These are phyloP conservation scores for Penicillium sclerotiorum DNA, from an alignment of 2,329 filamentous ascomycete species.

Conservation along the genomic window DNA sequence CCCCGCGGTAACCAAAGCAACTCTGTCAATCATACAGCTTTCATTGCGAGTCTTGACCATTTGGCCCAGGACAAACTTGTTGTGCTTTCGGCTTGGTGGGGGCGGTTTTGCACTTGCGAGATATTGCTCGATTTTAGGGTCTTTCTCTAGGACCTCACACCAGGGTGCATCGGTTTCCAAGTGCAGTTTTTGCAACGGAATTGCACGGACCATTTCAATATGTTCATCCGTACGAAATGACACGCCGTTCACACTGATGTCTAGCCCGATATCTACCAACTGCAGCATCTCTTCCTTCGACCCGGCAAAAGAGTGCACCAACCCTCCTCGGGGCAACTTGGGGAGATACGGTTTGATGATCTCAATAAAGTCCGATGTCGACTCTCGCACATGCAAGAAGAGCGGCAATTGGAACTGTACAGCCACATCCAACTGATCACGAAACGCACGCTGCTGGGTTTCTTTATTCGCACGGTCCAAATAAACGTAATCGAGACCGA, in stretches of 20 bases:
- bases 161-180: conserved; percentile 55
- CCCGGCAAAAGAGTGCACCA: conserved; percentile 90
- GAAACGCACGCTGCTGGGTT: conserved; percentile 45
- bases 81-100: conserved; percentile 51
- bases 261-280: conserved; percentile 42
- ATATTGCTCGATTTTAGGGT: conserved; percentile 46
- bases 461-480: conserved; percentile 48
- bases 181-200: conserved; percentile 48
- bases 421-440: conserved; percentile 46
- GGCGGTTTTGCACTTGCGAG: conserved; percentile 42
- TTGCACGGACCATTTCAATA: conserved; percentile 46
- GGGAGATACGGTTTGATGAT: conserved; percentile 46
- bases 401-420: conserved; percentile 37
- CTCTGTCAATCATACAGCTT: conserved; percentile 52
- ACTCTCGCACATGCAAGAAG: conserved; percentile 42
- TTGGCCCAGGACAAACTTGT: conserved; percentile 49
- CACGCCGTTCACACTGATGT: conserved; percentile 55
- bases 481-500: conserved; percentile 54
- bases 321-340: conserved; percentile 53
- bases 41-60: conserved; percentile 56
- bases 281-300: conserved; percentile 54
- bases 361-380: conserved; percentile 48
- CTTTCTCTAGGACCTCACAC: conserved; percentile 46
- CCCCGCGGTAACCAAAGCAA: conserved; percentile 53
- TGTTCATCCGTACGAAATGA: conserved; percentile 46